Base-by-base conservation (phyloP, 108 stramenopile species). In the Mediolabrus comicus region DNA sequence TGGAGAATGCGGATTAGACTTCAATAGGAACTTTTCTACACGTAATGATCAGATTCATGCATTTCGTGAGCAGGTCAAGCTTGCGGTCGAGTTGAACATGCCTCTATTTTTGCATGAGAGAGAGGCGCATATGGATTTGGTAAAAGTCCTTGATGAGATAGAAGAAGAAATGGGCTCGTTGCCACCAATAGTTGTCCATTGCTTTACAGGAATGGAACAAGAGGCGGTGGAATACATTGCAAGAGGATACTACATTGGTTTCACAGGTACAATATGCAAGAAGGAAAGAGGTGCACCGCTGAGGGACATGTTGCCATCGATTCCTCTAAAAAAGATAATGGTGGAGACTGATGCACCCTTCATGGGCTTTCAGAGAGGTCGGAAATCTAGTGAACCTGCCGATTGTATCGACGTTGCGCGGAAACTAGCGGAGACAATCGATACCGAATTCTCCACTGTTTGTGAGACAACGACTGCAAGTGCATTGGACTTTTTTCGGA, bases 181-280 rank as follows among this genome's bases (percentile, higher is more conserved):
- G 26, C 84, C 80, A 24, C 80, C 80, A 5, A 69, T 84, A 38
- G 80, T 84, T 10, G 66, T 84, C 11, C 84, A 84, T 67, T 84
- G 84, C 61, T 84, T 84, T 43, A 84, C 84, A 17, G 83, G 83
- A 26, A n/a, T n/a, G n/a, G n/a, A n/a, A n/a, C n/a, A n/a, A n/a
- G n/a, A n/a, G n/a, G n/a, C n/a, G n/a, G n/a, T n/a, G n/a, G n/a
- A n/a, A n/a, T n/a, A n/a, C n/a, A n/a, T n/a, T n/a, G n/a, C n/a
- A n/a, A n/a, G n/a, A n/a, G n/a, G n/a, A n/a, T n/a, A n/a, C n/a
- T n/a, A n/a, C n/a, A n/a, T n/a, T n/a, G n/a, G n/a, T n/a, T n/a
- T n/a, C n/a, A n/a, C n/a, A 3, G 84, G 84, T 25, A 79, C 74
- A 36, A 84, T 84, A 24, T 84, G 84, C 77, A 84, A 84, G 59